phyloP scores from a whole-genome alignment of 345 rosid species.

The Garcia nutans region DNA sequence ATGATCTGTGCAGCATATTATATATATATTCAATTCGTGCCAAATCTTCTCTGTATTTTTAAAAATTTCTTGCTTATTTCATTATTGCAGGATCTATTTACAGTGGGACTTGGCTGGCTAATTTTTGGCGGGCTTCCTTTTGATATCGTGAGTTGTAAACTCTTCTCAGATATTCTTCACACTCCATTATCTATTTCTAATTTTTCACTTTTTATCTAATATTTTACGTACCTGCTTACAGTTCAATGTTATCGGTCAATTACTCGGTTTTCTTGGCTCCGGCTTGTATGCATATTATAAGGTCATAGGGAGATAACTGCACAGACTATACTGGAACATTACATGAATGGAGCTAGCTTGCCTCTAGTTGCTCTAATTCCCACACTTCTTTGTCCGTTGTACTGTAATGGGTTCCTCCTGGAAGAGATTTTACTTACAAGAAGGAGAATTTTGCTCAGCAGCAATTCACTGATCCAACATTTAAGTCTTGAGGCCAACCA shows the following conservation, averaged over 20 bases:
- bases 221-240: slow-evolving; percentile 33
- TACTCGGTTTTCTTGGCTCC: slow-evolving; percentile 86
- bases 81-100: slow-evolving; percentile 74
- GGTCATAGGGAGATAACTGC: slow-evolving; percentile 57
- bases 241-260: slow-evolving; percentile 88
- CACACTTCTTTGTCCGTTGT: background rate
- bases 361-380: background rate
- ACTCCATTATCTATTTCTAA: background rate
- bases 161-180: background rate
- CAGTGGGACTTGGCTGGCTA: slow-evolving; percentile 88
- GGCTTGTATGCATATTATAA: slow-evolving; percentile 88
- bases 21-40: background rate
- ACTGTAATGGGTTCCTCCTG: background rate
- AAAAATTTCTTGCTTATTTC: slow-evolving; percentile 20
- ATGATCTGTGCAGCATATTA: background rate
- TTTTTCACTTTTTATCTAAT: slow-evolving; percentile 2
- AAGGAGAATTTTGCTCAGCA: background rate
- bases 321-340: background rate
- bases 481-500: background rate
- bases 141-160: slow-evolving; percentile 57
- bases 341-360: slow-evolving; percentile 1
- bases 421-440: background rate
- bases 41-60: background rate
- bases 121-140: slow-evolving; percentile 97
- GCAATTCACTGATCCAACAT: background rate